Base-by-base conservation (phyloP, 2,329 filamentous ascomycete genomes). In the Thelonectria olida region DNA sequence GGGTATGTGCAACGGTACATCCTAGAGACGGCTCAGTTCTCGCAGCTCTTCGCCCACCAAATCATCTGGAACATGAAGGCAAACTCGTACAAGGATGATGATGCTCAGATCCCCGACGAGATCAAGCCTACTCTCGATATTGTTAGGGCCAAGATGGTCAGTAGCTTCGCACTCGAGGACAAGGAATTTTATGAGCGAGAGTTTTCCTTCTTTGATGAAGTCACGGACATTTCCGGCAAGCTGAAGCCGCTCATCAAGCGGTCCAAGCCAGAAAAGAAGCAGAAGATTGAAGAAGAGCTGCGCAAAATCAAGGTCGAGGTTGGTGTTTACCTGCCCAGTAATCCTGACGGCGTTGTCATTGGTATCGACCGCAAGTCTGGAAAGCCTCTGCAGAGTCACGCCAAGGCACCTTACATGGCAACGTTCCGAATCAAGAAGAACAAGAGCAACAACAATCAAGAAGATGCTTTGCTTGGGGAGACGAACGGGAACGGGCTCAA, bases 31-130 rank as follows among this genome's bases (percentile, higher is more conserved):
- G 96, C 94, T 1, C 95, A 96, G 71, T 94, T 97, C 73, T 98
- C 96, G n/a, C 96, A 98, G 76, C 81, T 98, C 8, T 99, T 99
- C 77, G 95, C 96, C 2, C 96, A 99, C 76, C 96, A 99, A 73
- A 98, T 99, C 68, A 99, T 99, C 74, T 99, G 96, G 96, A 99
- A 99, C 76, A 99, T 99, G 91, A 99, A 98, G 76, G 96, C 96
- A 28, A 99, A 99, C 76, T 92, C 94, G 1, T 99, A 92, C 84
- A 99, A 97, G 76, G 96, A 99, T 67, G 95, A 99, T 71, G 93
- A 97, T 68, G 94, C 91, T 13, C 88, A 91, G 70, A 87, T 97
- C 65, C 94, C 96, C 19, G 96, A 99, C 76, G 87, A 89, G 4
- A 91, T 97, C 73, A 99, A 99, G 75, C 95, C 96, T 3, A 96